Evolutionary conservation across 345 rosid genomes (phyloP), one percentile per base, ranked within the genome.

Genomic region (Gynandropsis gynandra): DNA sequence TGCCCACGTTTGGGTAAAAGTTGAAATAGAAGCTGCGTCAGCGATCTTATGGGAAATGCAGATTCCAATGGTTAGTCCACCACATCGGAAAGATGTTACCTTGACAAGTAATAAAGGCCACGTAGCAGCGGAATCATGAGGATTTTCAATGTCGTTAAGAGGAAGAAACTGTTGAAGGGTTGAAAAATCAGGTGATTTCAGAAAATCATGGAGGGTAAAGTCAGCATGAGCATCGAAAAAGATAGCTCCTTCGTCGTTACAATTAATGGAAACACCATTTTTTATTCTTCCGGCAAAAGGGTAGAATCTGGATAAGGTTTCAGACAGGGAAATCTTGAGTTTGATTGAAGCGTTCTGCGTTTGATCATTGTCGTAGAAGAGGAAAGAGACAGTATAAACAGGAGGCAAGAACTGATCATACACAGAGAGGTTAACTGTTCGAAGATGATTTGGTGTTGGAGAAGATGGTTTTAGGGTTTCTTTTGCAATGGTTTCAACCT

Each of bases 281-380:
- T 43, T 31, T 48, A 78, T 53, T 10, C 66, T 52, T 14, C 81
- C 87, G 0, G 87, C 73, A 8, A 78, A 47, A 1, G 76, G 79
- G 62, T 75, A 74, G 66, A 61, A 78, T n/a, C 32, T 54, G 14
- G 58, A 34, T 15, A 81, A 66, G 38, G 54, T 61, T 41, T 69
- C 17, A 0, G 81, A 69, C 8, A 75, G 21, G 44, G 80, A 81
- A 21, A 38, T 48, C 59, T 64, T 78, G 10, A 44, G 52, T 10
- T 37, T 37, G 3, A 10, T 3, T 1, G 41, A 37, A 2, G 29
- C 5, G 29, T 24, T 53, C 46, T 41, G 5, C 29, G 37, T 52
- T 51, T 14, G 33, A 50, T 33, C 44, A 21, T 1, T 10, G 14
- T 32, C 9, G 39, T 65, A 72, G 63, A 65, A 66, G 59, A 65